phyloP scores from a whole-genome alignment of 768 basidiomycete genomes.

The Tylopilus sp. region DNA sequence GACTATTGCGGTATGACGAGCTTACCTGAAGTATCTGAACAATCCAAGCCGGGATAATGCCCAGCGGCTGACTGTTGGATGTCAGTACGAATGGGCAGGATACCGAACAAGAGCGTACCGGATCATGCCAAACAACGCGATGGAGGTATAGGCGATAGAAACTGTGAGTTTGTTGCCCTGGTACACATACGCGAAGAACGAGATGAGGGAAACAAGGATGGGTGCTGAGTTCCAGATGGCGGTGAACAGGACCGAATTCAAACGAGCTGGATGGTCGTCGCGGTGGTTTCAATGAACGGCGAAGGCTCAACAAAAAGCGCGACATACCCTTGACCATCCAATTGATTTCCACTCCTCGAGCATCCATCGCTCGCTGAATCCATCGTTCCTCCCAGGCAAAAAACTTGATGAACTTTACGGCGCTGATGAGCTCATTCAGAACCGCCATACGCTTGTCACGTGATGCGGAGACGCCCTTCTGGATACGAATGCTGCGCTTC shows the following conservation, averaged over 20 bases:
- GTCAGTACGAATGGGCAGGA: background rate
- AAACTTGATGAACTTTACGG: slow-evolving; percentile 42
- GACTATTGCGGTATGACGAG: background rate
- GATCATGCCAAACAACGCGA: slow-evolving; percentile 85
- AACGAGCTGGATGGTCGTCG: slow-evolving; percentile 45
- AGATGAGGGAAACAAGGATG: slow-evolving; percentile 73
- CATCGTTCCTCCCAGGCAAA: slow-evolving; percentile 43
- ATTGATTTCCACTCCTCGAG: slow-evolving; percentile 65
- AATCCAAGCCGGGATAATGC: slow-evolving; percentile 76
- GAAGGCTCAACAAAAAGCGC: background rate
- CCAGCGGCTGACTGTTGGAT: slow-evolving; percentile 55
- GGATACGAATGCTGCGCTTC: slow-evolving; percentile 36
- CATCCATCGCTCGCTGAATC: slow-evolving; percentile 39
- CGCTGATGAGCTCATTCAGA: slow-evolving; percentile 43
- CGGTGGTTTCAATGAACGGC: background rate
- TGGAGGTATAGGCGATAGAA: slow-evolving; percentile 82
- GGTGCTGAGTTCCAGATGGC: slow-evolving; percentile 75
- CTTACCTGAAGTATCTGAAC: slow-evolving; percentile 66
- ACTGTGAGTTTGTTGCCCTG: slow-evolving; percentile 74
- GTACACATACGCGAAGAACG: slow-evolving; percentile 72
- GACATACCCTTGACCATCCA: slow-evolving; percentile 70
- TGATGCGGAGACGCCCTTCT: slow-evolving; percentile 31
- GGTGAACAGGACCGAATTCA: slow-evolving; percentile 71
- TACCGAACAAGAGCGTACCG: slow-evolving; percentile 35
- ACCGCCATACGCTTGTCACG: slow-evolving; percentile 43